Percentiles rank a stretch among this genome's conserved stretches.
Conservation (phyloP, 257 asterid genomes). For the Solanum corneliomulleri region DNA sequence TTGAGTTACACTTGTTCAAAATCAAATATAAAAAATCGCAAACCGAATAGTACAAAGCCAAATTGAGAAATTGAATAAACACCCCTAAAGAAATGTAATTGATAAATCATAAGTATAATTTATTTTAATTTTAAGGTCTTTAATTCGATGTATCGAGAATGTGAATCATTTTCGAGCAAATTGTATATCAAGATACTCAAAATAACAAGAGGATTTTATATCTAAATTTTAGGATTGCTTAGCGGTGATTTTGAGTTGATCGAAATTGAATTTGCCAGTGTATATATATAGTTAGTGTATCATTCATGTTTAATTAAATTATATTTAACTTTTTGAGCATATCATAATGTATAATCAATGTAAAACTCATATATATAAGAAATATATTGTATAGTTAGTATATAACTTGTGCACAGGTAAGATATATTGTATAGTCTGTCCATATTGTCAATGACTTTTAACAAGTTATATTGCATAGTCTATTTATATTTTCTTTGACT, state of each 20-base stretch:
- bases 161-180: background rate
- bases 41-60: too few relatives aligned
- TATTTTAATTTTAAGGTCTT: too few relatives aligned
- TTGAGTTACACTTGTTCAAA: background rate
- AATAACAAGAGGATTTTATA: background rate
- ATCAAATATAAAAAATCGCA: accelerated
- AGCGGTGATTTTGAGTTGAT: background rate
- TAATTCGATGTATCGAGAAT: too few relatives aligned
- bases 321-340: too few relatives aligned
- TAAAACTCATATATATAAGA: background rate
- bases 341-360: background rate
- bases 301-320: background rate
- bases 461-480: background rate
- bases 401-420: background rate
- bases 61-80: background rate
- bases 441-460: background rate
- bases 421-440: background rate
- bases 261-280: too few relatives aligned
- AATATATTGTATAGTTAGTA: too few relatives aligned
- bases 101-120: background rate
- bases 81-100: background rate
- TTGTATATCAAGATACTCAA: too few relatives aligned
- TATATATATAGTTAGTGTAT: too few relatives aligned
- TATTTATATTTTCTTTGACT: background rate
- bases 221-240: background rate